phyloP scores from a whole-genome alignment of 306 rosid species.

The Macrotyloma uniflorum region DNA sequence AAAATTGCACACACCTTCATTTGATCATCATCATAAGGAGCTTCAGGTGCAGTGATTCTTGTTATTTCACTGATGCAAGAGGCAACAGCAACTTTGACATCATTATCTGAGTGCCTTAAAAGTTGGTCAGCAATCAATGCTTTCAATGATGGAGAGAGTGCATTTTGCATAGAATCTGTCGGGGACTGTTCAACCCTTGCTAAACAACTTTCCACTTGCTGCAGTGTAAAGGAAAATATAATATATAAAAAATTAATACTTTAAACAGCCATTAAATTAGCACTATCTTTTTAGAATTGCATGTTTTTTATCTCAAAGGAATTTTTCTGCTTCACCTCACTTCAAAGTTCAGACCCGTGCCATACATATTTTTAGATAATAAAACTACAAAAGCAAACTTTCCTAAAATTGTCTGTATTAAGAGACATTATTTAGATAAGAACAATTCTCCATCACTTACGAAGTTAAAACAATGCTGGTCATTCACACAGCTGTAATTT shows the following conservation, averaged over 20 bases:
- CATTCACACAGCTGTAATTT: not conserved
- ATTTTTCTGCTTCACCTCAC: not conserved
- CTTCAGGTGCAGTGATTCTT: slow-evolving; percentile 95
- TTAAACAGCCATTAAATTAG: not conserved
- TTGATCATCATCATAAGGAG: slow-evolving; percentile 89
- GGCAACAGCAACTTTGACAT: slow-evolving; percentile 88
- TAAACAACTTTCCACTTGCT: slow-evolving; percentile 68
- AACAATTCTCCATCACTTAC: not conserved
- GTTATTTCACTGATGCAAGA: slow-evolving; percentile 93
- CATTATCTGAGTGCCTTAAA: slow-evolving; percentile 67
- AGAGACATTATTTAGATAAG: slow-evolving; percentile 5
- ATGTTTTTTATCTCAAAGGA: slow-evolving; percentile 4
- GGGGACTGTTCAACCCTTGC: slow-evolving; percentile 92
- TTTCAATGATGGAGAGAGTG: slow-evolving; percentile 73
- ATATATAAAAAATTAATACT: not conserved
- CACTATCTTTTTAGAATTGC: not conserved
- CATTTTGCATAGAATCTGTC: slow-evolving; percentile 62
- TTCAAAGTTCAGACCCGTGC: not conserved
- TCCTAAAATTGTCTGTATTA: not conserved
- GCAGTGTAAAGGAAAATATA: slow-evolving; percentile 28
- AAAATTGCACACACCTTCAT: slow-evolving; percentile 69
- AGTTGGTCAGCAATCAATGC: slow-evolving; percentile 69
- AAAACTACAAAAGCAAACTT: not conserved
- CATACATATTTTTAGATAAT: not conserved
- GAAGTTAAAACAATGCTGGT: not conserved